Evolutionary conservation across 2,329 filamentous ascomycete genomes (phyloP).

Genomic region (Alternaria arborescens): DNA sequence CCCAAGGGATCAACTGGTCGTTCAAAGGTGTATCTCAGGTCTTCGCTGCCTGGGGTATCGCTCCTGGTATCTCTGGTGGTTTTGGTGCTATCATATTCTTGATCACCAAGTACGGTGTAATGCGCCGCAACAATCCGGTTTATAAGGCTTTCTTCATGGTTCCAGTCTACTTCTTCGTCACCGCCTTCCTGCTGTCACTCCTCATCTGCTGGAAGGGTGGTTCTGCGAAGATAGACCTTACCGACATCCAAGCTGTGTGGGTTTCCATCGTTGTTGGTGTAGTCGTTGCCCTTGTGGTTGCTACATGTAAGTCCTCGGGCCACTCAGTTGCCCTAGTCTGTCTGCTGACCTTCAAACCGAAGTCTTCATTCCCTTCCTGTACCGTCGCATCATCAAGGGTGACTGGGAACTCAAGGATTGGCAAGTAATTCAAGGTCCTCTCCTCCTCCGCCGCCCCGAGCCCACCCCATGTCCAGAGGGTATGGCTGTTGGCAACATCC

Average conservation of each 20-base stretch:
- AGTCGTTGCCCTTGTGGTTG: conserved; percentile 60
- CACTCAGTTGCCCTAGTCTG: too few species aligned
- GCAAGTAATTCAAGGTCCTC: conserved; percentile 63
- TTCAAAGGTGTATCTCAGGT: conserved; percentile 64
- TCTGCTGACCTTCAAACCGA: background rate
- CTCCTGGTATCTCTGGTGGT: conserved; percentile 62
- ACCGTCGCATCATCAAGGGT: conserved; percentile 66
- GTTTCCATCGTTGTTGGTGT: conserved; percentile 64
- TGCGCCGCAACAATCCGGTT: conserved; percentile 63
- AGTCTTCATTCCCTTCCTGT: conserved; percentile 67
- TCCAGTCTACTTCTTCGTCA: conserved; percentile 66
- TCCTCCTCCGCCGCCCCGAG: conserved; percentile 58
- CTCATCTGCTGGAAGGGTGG: conserved; percentile 58
- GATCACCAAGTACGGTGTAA: conserved; percentile 65
- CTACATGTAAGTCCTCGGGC: conserved; percentile 42
- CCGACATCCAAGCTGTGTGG: conserved; percentile 59
- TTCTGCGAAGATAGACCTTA: conserved; percentile 58
- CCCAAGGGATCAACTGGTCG: conserved; percentile 64
- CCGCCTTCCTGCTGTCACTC: conserved; percentile 61
- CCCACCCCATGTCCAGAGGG: conserved; percentile 54
- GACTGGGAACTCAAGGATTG: conserved; percentile 68
- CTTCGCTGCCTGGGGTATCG: conserved; percentile 69
- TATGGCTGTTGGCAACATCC: conserved; percentile 50
- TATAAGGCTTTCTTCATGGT: conserved; percentile 58
- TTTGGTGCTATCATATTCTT: conserved; percentile 66